Conservation (phyloP, 371 early-diverging fungal genomes). For the Nematocida parisii region DNA sequence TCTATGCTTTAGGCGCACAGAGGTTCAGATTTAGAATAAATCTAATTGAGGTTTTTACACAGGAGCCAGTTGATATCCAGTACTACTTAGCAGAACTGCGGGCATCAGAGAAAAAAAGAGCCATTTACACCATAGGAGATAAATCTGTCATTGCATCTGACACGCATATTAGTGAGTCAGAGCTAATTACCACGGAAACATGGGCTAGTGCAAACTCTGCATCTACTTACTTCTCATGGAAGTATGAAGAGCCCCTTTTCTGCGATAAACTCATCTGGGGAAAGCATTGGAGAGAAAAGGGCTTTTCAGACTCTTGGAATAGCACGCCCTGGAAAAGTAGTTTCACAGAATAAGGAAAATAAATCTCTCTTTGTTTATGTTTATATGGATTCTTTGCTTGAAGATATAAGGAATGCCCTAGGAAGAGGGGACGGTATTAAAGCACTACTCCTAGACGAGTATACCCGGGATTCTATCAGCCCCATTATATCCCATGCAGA, state of each 20-base stretch:
- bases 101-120: not conserved
- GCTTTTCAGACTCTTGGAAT: conserved; percentile 33
- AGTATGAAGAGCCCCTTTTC: conserved; percentile 21
- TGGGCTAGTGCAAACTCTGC: conserved; percentile 18
- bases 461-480: conserved; percentile 63
- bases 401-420: conserved; percentile 54
- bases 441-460: conserved; percentile 65
- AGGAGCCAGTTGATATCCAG: conserved; percentile 25
- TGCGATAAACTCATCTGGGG: conserved; percentile 30
- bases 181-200: not conserved
- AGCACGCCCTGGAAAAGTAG: conserved; percentile 6
- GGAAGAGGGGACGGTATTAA: conserved; percentile 64
- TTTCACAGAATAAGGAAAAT: not conserved
- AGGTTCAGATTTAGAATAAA: conserved; percentile 22
- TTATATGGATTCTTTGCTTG: conserved; percentile 41
- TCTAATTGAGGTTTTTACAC: conserved; percentile 25
- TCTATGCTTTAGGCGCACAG: conserved; percentile 39
- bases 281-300: not conserved
- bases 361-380: conserved; percentile 1
- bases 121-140: conserved; percentile 2
- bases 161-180: not conserved
- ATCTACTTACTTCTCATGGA: conserved; percentile 27
- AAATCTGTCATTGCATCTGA: conserved; percentile 22
- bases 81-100: conserved; percentile 16
- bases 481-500: conserved; percentile 65